These are phyloP conservation scores for Panicum miliaceum DNA, from an alignment of 176 grass and related monocot genomes.

Conservation along the genomic window DNA sequence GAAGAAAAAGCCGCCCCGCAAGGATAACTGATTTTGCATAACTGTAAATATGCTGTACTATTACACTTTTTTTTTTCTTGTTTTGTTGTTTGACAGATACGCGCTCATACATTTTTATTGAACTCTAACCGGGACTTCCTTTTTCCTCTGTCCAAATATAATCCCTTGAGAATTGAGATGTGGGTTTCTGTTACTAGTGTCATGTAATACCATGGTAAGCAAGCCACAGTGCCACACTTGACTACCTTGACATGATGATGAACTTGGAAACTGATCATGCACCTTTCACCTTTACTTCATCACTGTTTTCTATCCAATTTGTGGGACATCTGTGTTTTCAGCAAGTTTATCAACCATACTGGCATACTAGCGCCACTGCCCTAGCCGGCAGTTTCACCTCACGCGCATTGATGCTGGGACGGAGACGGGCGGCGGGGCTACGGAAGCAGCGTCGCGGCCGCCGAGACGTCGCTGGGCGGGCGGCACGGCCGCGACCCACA, in stretches of 20 bases:
- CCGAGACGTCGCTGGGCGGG: too few relatives aligned
- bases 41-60: slow-evolving; percentile 48
- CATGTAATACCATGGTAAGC: background rate
- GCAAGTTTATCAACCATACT: too few relatives aligned
- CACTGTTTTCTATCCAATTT: background rate
- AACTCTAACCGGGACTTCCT: slow-evolving; percentile 3
- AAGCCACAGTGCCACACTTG: too few relatives aligned
- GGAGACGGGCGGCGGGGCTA: too few relatives aligned
- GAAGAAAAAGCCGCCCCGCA: background rate
- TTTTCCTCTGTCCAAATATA: background rate
- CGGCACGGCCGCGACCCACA: background rate
- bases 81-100: background rate
- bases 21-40: slow-evolving; percentile 3
- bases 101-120: background rate
- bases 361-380: too few relatives aligned
- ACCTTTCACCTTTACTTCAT: background rate
- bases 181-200: background rate
- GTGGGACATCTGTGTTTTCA: background rate
- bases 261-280: background rate
- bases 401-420: too few relatives aligned
- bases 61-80: background rate
- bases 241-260: background rate
- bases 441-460: too few relatives aligned
- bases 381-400: too few relatives aligned
- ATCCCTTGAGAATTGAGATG: slow-evolving; percentile 26